Evolutionary conservation across 148 eudicot genomes (phyloP), one percentile per base, ranked within the genome.

Genomic region (Heliamphora exappendiculata): DNA sequence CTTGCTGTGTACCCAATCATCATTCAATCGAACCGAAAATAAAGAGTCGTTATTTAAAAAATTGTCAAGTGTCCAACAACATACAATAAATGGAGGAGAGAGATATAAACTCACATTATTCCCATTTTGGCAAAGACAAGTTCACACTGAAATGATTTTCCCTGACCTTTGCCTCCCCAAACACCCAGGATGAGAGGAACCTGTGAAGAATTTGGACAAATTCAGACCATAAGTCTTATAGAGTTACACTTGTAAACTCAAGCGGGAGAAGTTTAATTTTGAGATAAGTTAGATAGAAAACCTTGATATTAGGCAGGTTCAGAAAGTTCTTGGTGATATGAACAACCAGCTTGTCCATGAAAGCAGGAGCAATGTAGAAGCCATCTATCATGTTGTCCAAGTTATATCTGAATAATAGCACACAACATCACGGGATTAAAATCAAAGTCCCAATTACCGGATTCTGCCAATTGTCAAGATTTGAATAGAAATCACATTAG

Each of bases 161-260:
- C 86, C 73, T 84, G 86, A 42, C 86, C 86, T 67, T 84, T 84
- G 66, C 86, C 86, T 75, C 86, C 86, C 86, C 86, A 84, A 24
- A 84, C 76, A 10, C 87, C 87, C 41, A 84, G 63, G 59, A 81
- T 84, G 0, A 84, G 80, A 22, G 87, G 87, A 67, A 84, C 78
- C 84, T 84, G 79, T 26, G 49, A 64, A 13, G 31, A 74, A 74
- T 66, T 75, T 26, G 3, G 4, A 10, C 44, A 22, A 36, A 12
- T n/a, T n/a, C n/a, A n/a, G n/a, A n/a, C 20, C 22, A 33, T 72
- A 0, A 44, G 64, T 20, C 64, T 51, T 45, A 2, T 17, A 2
- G n/a, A 64, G 7, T 5, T 7, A 3, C n/a, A 20, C 28, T 24
- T 4, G 11, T 12, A 41, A 76, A 53, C 4, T 2, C 11, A 65